A percentile compares a stretch with the other conserved stretches of the same genome.
phyloP scores from a whole-genome alignment of 2,329 filamentous ascomycete species.

The Penicillium crustosum region DNA sequence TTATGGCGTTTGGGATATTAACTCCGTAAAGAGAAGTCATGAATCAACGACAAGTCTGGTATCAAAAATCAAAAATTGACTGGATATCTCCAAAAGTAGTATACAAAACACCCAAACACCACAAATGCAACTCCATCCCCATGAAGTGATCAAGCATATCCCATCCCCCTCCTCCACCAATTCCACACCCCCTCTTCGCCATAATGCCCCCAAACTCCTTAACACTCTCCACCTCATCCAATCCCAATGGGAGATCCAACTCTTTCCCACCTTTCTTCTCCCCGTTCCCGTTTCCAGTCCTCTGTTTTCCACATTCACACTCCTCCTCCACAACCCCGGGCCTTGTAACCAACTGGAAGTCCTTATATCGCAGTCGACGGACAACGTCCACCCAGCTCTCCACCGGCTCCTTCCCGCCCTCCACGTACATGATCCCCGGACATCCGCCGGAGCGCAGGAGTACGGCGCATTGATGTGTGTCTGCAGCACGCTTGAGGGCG shows the following conservation, averaged over 20 bases:
- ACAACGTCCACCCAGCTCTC: conserved; percentile 65
- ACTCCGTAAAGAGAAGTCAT: not conserved
- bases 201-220: conserved; percentile 64
- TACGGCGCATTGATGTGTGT: conserved; percentile 60
- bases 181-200: conserved; percentile 56
- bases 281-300: not conserved
- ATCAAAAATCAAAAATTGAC: not conserved
- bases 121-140: not conserved
- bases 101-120: not conserved
- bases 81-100: not conserved
- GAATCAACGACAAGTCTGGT: not conserved
- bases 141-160: conserved; percentile 35
- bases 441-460: conserved; percentile 66
- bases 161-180: conserved; percentile 72
- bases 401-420: conserved; percentile 56
- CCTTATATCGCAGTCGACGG: conserved; percentile 67
- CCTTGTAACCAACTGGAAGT: conserved; percentile 64
- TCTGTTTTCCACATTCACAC: conserved; percentile 7
- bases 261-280: conserved; percentile 1
- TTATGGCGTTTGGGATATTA: conserved; percentile 3
- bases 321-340: conserved; percentile 43
- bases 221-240: conserved; percentile 62
- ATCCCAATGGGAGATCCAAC: conserved; percentile 26
- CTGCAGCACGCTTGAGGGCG: conserved; percentile 63
- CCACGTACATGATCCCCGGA: conserved; percentile 78